Evolutionary conservation across 176 grass and related monocot genomes (phyloP).

Genomic region (Phyllostachys edulis): DNA sequence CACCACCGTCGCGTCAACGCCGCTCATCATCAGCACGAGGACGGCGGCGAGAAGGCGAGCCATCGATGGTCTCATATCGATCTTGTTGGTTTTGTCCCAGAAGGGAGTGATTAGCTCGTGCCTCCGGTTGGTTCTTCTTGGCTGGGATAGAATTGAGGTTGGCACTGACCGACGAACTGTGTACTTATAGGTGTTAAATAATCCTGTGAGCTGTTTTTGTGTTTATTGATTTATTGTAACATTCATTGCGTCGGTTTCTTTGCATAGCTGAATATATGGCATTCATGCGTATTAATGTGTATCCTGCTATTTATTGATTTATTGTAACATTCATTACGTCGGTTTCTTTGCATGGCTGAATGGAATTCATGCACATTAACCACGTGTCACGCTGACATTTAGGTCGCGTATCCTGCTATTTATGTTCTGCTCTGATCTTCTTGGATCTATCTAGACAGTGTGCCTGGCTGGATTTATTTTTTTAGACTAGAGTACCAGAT

Average conservation of each 20-base stretch:
- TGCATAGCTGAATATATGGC: no score
- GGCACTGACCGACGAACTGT: not conserved
- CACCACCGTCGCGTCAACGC: conserved; percentile 35
- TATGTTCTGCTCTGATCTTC: not conserved
- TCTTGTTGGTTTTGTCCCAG: not conserved
- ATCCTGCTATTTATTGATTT: no score
- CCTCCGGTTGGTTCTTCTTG: not conserved
- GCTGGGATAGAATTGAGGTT: not conserved
- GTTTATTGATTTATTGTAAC: not conserved
- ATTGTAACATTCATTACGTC: no score
- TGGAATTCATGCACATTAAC: no score
- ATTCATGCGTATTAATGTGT: no score
- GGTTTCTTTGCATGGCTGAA: no score
- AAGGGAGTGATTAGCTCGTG: not conserved
- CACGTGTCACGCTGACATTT: no score
- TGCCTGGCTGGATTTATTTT: not conserved
- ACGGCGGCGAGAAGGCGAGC: not conserved
- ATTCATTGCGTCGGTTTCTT: no score
- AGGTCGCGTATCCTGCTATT: not conserved
- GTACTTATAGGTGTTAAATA: no score
- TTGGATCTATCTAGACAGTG: not conserved
- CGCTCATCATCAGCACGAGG: not conserved
- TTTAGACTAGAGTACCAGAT: not conserved
- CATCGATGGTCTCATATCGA: not conserved
- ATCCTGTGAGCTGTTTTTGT: no score